Base-by-base conservation (phyloP, 805 yeast genomes). In the Lachancea dasiensis region DNA sequence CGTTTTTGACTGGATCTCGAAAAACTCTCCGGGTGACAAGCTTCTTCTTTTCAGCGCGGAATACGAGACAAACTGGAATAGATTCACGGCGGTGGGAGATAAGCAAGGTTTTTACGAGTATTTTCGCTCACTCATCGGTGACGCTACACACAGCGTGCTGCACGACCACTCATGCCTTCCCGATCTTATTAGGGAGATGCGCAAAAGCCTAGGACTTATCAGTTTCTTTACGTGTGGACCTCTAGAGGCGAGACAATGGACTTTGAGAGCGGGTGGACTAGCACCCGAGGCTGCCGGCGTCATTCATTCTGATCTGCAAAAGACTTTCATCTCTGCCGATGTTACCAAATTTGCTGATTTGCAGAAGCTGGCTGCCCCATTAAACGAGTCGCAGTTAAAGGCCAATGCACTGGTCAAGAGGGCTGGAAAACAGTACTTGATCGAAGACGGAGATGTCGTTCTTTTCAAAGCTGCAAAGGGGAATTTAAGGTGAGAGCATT, bases 201-300 rank as follows among this genome's bases (percentile, higher is more conserved):
- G 94, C 56, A 60, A 67, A 41, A 72, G 76, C 41, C 67, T 87
- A 41, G 75, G 79, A 37, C 67, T 87, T 56, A 83, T 86, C 16
- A 82, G 94, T 27, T 87, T 75, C 60, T 87, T 81, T 64, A 87
- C 97, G 0, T 84, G 94, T 56, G 96, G 96, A 20, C 79, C 79
- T 18, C 68, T 71, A 36, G 95, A 87, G 61, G 89, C 83, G 7
- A 69, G 90, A 53, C 95, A 87, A 59, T 87, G 97, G 97, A 82
- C 87, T 13, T 70, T 87, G 38, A 72, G 89, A 55, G 68, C 69
- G 36, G 85, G 86, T 21, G 73, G 82, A 13, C 73, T 76, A 25
- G 95, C 95, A 2, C 89, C 90, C 26, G 84, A 84, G 45, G 95
- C 95, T 2, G 96, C 96, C 1, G 94, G 89, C 16, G 80, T 81